Evolutionary conservation across 306 rosid species (phyloP).

Genomic region (Dalbergia oliveri): DNA sequence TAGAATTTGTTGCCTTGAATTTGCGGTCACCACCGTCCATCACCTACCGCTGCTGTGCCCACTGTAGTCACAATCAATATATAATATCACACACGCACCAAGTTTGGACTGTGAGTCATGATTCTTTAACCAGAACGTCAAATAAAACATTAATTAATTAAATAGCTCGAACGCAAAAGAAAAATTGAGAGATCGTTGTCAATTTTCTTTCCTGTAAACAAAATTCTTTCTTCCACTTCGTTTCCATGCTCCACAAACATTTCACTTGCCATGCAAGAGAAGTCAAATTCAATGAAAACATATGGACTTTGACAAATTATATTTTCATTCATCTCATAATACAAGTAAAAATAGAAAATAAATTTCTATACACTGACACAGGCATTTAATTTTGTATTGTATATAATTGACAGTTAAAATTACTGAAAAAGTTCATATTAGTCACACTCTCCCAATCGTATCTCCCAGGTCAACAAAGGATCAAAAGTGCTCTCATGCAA

Average conservation of each 20-base stretch:
- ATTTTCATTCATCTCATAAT: not conserved
- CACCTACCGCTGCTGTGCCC: not conserved
- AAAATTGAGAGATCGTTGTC: not conserved
- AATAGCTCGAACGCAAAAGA: not conserved
- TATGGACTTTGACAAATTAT: not conserved
- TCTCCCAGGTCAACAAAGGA: not conserved
- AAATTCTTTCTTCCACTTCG: not conserved
- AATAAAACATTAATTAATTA: not conserved
- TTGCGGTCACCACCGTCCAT: not conserved
- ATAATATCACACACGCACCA: not conserved
- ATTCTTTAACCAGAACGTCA: not conserved
- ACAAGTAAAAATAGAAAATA: too few species aligned
- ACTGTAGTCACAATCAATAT: not conserved
- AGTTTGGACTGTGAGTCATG: not conserved
- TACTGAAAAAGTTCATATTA: too few species aligned
- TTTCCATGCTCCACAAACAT: not conserved
- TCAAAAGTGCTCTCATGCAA: not conserved
- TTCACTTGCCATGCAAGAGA: not conserved
- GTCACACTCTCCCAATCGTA: too few species aligned
- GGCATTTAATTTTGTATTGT: too few species aligned
- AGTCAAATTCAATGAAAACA: slow-evolving; percentile 8
- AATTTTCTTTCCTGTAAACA: not conserved
- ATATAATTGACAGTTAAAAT: too few species aligned
- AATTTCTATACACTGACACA: too few species aligned
- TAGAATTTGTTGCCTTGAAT: not conserved